Conservation (phyloP, 352 stramenopile genomes). For the Pythium scleroteichum region DNA sequence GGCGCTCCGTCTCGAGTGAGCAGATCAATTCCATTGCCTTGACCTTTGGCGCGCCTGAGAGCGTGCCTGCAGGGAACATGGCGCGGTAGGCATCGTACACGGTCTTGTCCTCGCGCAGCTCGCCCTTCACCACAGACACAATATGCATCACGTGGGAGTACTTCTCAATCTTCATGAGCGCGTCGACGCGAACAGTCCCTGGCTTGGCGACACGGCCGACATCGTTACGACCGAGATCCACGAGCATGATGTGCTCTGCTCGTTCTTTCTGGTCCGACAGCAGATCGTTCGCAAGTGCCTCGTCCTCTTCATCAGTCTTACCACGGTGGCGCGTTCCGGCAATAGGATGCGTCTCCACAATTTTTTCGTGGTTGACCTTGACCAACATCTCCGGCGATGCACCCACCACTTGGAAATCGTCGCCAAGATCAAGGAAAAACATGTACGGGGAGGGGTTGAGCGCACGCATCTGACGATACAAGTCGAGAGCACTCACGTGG, state of each 20-base stretch:
- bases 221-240: conserved; percentile 90
- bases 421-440: conserved; percentile 86
- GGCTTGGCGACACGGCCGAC: conserved; percentile 84
- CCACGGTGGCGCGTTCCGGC: conserved; percentile 86
- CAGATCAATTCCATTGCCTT: conserved; percentile 90
- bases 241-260: conserved; percentile 92
- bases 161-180: conserved; percentile 90
- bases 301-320: conserved; percentile 85
- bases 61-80: conserved; percentile 86
- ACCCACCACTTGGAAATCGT: conserved; percentile 87
- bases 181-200: conserved; percentile 79
- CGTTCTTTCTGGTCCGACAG: conserved; percentile 89
- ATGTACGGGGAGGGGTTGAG: conserved; percentile 91
- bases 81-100: conserved; percentile 90
- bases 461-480: conserved; percentile 89
- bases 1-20: conserved; percentile 76
- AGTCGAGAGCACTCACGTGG: conserved; percentile 69
- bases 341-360: conserved; percentile 90
- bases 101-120: conserved; percentile 74
- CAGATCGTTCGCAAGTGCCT: conserved; percentile 73
- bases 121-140: conserved; percentile 86
- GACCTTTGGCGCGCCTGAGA: conserved; percentile 89
- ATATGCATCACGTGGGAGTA: conserved; percentile 94
- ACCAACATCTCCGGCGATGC: conserved; percentile 90
- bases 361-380: conserved; percentile 81